A percentile compares a stretch with the other conserved stretches of the same genome.
These are phyloP conservation scores for Cenchrus fungigraminus DNA, from an alignment of 176 grass and related monocot species.

Conservation along the genomic window DNA sequence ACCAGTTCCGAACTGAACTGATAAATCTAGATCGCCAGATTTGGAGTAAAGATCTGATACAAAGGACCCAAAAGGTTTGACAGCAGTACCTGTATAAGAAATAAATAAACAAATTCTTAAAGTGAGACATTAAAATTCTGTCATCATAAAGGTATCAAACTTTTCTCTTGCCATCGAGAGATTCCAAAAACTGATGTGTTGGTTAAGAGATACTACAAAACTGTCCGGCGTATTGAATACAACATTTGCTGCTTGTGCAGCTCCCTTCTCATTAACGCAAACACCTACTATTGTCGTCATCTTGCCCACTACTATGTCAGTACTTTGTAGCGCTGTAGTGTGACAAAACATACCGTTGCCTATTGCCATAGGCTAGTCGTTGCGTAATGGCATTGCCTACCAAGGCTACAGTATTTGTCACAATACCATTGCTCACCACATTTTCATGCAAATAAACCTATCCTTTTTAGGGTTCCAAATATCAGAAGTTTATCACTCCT, in stretches of 20 bases:
- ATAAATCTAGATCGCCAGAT: slow-evolving; percentile 94
- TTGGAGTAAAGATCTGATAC: slow-evolving; percentile 90
- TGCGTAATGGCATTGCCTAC: not conserved
- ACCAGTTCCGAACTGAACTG: slow-evolving; percentile 50
- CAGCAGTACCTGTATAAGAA: slow-evolving; percentile 57
- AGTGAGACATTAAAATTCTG: slow-evolving; percentile 5
- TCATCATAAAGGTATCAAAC: not conserved
- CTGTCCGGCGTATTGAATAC: not conserved
- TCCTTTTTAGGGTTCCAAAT: not conserved
- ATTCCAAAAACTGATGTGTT: slow-evolving; percentile 27
- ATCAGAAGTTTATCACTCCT: not conserved
- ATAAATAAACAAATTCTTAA: slow-evolving; percentile 35
- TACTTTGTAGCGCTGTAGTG: not conserved
- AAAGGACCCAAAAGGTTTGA: slow-evolving; percentile 94
- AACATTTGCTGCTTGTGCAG: not conserved
- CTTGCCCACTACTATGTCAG: not conserved
- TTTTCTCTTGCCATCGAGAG: slow-evolving; percentile 17
- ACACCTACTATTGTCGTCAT: not conserved
- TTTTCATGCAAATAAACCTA: slow-evolving; percentile 8
- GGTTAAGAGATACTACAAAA: not conserved
- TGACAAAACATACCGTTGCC: not conserved
- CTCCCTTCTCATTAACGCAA: not conserved
- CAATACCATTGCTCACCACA: not conserved
- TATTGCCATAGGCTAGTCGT: not conserved
- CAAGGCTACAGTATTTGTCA: not conserved